These are phyloP conservation scores for Sutorius australiensis DNA, from an alignment of 768 basidiomycete species.

Conservation along the genomic window DNA sequence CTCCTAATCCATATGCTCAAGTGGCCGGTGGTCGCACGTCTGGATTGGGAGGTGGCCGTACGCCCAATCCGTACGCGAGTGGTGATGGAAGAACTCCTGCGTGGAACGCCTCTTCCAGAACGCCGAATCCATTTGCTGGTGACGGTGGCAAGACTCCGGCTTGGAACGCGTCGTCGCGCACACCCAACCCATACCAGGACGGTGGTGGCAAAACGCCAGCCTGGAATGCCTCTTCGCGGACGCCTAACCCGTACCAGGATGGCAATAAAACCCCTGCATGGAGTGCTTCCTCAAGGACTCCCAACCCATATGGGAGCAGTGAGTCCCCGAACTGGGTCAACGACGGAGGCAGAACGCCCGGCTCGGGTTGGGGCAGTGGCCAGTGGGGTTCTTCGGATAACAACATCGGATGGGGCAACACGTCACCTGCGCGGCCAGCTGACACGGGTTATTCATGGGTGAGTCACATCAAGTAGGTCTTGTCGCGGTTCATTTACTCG, in stretches of 20 bases:
- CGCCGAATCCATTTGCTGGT: conserved; percentile 63
- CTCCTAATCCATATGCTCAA: conserved; percentile 45
- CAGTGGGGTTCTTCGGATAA: conserved; percentile 25
- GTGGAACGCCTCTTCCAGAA: conserved; percentile 60
- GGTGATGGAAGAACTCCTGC: conserved; percentile 58
- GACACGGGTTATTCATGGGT: conserved; percentile 33
- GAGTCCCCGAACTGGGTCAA: conserved; percentile 27
- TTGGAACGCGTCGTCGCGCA: conserved; percentile 48
- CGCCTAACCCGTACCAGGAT: conserved; percentile 51
- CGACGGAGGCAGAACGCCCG: conserved; percentile 49
- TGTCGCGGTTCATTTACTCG: conserved; percentile 12
- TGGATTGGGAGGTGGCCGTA: conserved; percentile 43
- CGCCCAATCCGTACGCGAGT: conserved; percentile 64
- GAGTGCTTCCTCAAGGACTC: conserved; percentile 41
- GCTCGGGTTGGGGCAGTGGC: conserved; percentile 38
- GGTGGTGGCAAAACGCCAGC: conserved; percentile 46
- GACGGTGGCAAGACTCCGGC: conserved; percentile 67
- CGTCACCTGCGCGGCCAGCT: conserved; percentile 33
- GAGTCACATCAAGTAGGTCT: conserved; percentile 22
- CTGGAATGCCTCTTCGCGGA: conserved; percentile 47
- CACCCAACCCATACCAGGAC: conserved; percentile 53
- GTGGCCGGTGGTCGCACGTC: conserved; percentile 38
- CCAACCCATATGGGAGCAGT: conserved; percentile 44
- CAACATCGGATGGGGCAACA: conserved; percentile 24
- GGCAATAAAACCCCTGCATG: conserved; percentile 14